Base-by-base conservation (phyloP, 2,329 filamentous ascomycete species). In the Hawksworthiomyces lignivorus region DNA sequence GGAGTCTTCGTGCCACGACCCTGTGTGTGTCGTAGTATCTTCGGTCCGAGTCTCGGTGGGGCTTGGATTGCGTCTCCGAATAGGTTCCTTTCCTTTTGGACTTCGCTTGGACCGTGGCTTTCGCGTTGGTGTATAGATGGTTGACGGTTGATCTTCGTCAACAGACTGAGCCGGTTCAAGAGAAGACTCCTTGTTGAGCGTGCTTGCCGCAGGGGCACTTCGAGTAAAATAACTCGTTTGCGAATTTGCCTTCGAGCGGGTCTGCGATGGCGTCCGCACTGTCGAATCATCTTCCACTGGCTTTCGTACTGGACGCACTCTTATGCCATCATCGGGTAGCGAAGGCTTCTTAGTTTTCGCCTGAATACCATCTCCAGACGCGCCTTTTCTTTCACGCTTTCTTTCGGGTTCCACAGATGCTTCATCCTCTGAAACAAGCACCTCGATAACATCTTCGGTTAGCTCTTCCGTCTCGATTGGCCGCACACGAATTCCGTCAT, bases 31-130 rank as follows among this genome's bases (percentile, higher is more conserved):
- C 9, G 41, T 62, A 55, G 27, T 17, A 12, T 46, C 36, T 4
- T 50, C 52, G 6, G 59, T 60, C n/a, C 52, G 48, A 14, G 58
- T 57, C 26, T 59, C 57, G 2, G 56, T 57, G 14, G 51, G 50
- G 11, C 54, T 56, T 7, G 49, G 53, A n/a, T 30, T 54, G 42
- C 27, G 52, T 55, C n/a, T 56, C 50, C 28, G 56, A 56, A 26
- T 35, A 31, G 29, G 47, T 35, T 17, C 41, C 24, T 29, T 47
- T 32, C 37, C 35, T 22, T 36, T 39, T 20, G 19, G 15, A 36
- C 38, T 44, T 32, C 30, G 18, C 33, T 36, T 39, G 32, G 4
- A 32, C 28, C 36, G 47, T 5, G 54, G 46, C 37, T 48, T 50
- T 30, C 41, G 50, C 12, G 49, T 52, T 9, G 51, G 54, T 2